Percentiles rank a stretch among this genome's conserved stretches.
Conservation (phyloP, 441 rosid genomes). For the Pelargonium australe region DNA sequence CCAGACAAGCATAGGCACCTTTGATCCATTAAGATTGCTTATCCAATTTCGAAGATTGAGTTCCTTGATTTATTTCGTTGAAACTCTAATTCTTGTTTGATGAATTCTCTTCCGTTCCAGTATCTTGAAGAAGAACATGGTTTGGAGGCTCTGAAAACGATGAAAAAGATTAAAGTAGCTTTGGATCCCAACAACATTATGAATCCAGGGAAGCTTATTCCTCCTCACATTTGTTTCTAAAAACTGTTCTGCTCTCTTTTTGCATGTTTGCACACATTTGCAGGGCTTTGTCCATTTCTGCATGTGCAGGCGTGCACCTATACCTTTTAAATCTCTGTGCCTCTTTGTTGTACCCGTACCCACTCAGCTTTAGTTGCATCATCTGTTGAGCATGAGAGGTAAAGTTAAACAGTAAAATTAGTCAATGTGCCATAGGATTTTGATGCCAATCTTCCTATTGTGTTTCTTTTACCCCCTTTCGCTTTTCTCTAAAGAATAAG, state of each 20-base stretch:
- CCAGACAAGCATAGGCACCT: conserved; percentile 6
- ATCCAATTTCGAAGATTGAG: background rate
- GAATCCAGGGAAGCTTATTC: conserved; percentile 96
- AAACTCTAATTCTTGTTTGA: background rate
- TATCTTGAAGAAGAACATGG: conserved; percentile 89
- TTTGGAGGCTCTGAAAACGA: conserved; percentile 64
- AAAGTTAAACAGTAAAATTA: background rate
- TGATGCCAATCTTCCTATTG: no score
- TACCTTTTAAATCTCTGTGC: no score
- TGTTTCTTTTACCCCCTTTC: no score
- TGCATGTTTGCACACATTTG: background rate
- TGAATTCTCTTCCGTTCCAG: conserved; percentile 31
- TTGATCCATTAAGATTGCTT: conserved; percentile 1
- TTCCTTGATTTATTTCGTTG: conserved; percentile 1
- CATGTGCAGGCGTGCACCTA: no score
- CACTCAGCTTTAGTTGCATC: no score
- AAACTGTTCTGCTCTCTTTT: conserved; percentile 10
- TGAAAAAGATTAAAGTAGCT: conserved; percentile 72
- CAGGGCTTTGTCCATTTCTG: no score
- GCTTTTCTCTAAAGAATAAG: no score
- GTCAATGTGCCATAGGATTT: background rate
- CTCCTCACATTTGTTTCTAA: conserved; percentile 76
- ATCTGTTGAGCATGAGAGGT: background rate
- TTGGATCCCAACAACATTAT: conserved; percentile 82
- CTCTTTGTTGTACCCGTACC: no score